Evolutionary conservation across 2,329 filamentous ascomycete species (phyloP).

Genomic region (Hymenoscyphus salicellus): DNA sequence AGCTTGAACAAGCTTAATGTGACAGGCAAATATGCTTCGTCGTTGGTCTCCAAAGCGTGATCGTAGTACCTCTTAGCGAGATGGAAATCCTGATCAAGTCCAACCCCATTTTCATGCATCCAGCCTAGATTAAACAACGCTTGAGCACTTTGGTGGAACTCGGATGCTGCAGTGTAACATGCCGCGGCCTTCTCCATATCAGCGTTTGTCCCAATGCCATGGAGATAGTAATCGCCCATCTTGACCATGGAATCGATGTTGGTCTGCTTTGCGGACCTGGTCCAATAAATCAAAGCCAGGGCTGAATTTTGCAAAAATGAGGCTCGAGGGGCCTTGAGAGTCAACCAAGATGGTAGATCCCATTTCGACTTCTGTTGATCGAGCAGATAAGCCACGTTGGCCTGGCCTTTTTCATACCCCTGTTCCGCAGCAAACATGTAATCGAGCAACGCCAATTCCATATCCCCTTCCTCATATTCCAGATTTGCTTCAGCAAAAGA

Average conservation of each 20-base stretch:
- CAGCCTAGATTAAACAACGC: conserved; percentile 96
- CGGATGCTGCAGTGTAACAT: conserved; percentile 89
- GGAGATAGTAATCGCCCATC: conserved; percentile 96
- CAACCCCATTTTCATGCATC: conserved; percentile 98
- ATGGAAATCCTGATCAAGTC: conserved; percentile 92
- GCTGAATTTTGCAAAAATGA: conserved; percentile 55
- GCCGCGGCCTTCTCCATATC: conserved; percentile 84
- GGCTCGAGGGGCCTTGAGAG: conserved; percentile 37
- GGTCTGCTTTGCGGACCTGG: conserved; percentile 83
- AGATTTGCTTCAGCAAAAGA: conserved; percentile 65
- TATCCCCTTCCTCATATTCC: conserved; percentile 62
- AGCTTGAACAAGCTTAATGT: conserved; percentile 85
- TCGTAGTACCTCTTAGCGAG: conserved; percentile 97
- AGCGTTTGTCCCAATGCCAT: conserved; percentile 68
- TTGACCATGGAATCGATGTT: conserved; percentile 95
- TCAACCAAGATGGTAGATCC: conserved; percentile 41
- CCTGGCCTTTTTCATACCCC: conserved; percentile 67
- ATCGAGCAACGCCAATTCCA: conserved; percentile 60
- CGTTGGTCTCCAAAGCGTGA: conserved; percentile 82
- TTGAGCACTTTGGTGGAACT: conserved; percentile 88
- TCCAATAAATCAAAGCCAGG: conserved; percentile 78
- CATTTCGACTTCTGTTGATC: conserved; percentile 59
- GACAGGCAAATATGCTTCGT: conserved; percentile 90
- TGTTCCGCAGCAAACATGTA: conserved; percentile 74
- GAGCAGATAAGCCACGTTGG: conserved; percentile 69